phyloP scores from a whole-genome alignment of 495 filamentous ascomycete species.

The Lichenothelia convexa region DNA sequence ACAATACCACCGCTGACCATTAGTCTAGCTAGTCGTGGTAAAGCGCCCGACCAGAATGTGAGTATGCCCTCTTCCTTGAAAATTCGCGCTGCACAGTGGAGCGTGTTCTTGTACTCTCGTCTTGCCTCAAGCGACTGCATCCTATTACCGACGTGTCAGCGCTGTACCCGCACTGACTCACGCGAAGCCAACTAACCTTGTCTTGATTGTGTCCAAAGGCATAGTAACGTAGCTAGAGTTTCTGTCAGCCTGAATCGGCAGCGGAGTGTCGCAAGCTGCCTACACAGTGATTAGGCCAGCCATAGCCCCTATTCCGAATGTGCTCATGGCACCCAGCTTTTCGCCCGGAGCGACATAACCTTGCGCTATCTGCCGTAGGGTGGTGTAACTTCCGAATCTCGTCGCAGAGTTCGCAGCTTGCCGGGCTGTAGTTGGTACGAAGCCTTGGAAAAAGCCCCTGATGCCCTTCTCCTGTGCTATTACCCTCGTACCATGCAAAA shows the following conservation, averaged over 20 bases:
- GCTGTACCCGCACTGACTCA: constrained; percentile 12
- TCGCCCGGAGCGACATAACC: constrained; percentile 86
- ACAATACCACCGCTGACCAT: constrained; percentile 88
- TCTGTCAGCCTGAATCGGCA: neutral
- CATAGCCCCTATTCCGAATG: constrained; percentile 77
- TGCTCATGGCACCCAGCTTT: constrained; percentile 75
- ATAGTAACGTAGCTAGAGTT: constrained; percentile 45
- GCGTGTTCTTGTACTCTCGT: constrained; percentile 69
- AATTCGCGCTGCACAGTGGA: constrained; percentile 67
- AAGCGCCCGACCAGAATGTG: constrained; percentile 85
- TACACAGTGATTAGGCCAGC: constrained; percentile 90
- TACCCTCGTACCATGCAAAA: constrained; percentile 73
- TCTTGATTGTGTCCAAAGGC: constrained; percentile 91
- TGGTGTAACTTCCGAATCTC: constrained; percentile 78
- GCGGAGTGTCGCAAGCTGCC: constrained; percentile 15
- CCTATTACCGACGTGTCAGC: too few relatives aligned
- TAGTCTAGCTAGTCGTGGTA: constrained; percentile 66
- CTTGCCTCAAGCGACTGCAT: constrained; percentile 95
- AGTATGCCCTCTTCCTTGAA: constrained; percentile 75
- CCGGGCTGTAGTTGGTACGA: constrained; percentile 83
- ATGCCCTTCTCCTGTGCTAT: constrained; percentile 78
- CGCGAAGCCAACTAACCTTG: too few relatives aligned
- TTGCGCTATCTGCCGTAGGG: constrained; percentile 76
- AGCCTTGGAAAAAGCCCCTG: constrained; percentile 88
- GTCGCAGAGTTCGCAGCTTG: constrained; percentile 89